Evolutionary conservation across 257 asterid species (phyloP).

Genomic region (Rauvolfia tetraphylla): DNA sequence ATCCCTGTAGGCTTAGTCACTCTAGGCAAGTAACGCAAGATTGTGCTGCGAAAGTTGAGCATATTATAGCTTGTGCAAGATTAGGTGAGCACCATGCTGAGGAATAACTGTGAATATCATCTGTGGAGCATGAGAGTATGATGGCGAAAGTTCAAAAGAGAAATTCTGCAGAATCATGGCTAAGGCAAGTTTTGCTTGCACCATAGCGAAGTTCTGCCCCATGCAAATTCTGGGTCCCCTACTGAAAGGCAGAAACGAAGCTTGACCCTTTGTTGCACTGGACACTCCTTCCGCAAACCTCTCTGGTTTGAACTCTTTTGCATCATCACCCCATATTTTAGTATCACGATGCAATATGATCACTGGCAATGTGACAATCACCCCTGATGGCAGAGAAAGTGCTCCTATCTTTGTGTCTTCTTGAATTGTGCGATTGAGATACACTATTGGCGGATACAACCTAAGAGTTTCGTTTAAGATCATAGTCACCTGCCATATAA

Average conservation of each 20-base stretch:
- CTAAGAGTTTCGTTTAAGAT: slow-evolving; percentile 40
- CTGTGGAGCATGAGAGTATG: background rate
- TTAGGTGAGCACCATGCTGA: background rate
- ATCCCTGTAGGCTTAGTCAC: no score
- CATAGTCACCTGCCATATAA: slow-evolving; percentile 31
- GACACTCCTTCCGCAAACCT: slow-evolving; percentile 27
- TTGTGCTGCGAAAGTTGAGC: background rate
- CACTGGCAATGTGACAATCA: slow-evolving; percentile 12
- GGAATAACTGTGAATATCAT: background rate
- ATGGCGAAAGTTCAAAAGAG: background rate
- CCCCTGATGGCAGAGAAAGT: slow-evolving; percentile 32
- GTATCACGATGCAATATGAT: slow-evolving; percentile 15
- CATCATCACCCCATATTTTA: slow-evolving; percentile 28
- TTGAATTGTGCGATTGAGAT: slow-evolving; percentile 9
- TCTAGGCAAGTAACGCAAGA: no score
- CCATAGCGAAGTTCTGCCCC: background rate
- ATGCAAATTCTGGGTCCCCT: background rate
- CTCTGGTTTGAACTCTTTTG: slow-evolving; percentile 25
- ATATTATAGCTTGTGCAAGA: background rate
- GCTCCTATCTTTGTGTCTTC: slow-evolving; percentile 35
- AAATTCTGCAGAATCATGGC: background rate
- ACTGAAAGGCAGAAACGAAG: background rate
- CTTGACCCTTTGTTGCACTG: slow-evolving; percentile 15
- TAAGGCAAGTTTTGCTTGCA: background rate
- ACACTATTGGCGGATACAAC: slow-evolving; percentile 25